phyloP scores from a whole-genome alignment of 2,329 filamentous ascomycete species.

The Pseudogymnoascus sp. region DNA sequence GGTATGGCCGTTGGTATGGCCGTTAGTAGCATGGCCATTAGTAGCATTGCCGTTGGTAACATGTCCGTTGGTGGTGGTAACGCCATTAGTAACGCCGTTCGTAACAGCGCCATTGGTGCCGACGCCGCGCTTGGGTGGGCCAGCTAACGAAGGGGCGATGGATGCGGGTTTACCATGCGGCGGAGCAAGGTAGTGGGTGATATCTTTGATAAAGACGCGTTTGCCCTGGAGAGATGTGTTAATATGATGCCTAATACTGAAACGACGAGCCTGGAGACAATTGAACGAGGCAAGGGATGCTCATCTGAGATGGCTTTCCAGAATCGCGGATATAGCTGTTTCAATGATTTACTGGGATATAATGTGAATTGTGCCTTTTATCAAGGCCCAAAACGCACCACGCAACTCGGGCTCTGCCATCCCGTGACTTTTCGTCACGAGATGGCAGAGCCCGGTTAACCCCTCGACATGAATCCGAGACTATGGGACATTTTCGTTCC shows the following conservation, averaged over 20 bases:
- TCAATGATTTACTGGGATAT: background rate
- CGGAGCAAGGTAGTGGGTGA: conserved; percentile 83
- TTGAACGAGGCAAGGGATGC: background rate
- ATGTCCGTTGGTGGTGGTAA: conserved; percentile 22
- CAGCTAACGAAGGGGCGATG: conserved; percentile 67
- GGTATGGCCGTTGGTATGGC: conserved; percentile 12
- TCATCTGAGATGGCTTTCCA: background rate
- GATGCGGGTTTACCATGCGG: conserved; percentile 58
- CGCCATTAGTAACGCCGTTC: conserved; percentile 17
- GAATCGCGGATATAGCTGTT: background rate
- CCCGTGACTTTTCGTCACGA: background rate
- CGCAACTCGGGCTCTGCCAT: background rate
- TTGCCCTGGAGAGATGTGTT: conserved; percentile 57
- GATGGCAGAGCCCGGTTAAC: background rate
- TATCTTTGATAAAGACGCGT: conserved; percentile 96
- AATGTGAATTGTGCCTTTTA: background rate
- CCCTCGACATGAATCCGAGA: background rate
- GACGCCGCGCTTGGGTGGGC: conserved; percentile 25
- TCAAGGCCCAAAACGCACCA: background rate
- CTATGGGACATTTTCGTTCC: background rate
- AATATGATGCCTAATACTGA: conserved; percentile 26
- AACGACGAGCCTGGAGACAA: conserved; percentile 10
- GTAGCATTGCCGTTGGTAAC: conserved; percentile 26
- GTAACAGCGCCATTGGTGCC: conserved; percentile 22
- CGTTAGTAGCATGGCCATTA: background rate